A percentile compares a stretch with the other conserved stretches of the same genome.
Evolutionary conservation across 768 basidiomycete species (phyloP).

Genomic region (Amanita pallidorosea): DNA sequence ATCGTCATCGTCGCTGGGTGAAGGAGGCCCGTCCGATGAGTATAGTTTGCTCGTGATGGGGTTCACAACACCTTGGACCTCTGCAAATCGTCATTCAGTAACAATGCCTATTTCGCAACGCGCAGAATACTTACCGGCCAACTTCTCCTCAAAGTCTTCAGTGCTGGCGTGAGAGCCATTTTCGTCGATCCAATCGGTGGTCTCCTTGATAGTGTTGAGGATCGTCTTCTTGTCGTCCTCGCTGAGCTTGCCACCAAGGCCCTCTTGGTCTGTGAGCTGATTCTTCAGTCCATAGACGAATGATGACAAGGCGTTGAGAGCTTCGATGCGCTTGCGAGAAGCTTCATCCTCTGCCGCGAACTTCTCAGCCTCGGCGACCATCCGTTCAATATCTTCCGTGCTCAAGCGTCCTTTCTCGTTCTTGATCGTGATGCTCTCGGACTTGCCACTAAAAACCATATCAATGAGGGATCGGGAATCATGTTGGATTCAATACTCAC

Average conservation of each 20-base stretch:
- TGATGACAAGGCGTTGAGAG: slow-evolving; percentile 72
- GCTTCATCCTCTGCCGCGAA: slow-evolving; percentile 75
- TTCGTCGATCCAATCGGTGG: slow-evolving; percentile 87
- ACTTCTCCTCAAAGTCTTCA: slow-evolving; percentile 90
- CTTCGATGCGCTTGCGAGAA: slow-evolving; percentile 74
- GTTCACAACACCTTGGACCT: slow-evolving; percentile 64
- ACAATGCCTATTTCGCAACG: neutral
- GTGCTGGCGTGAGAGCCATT: slow-evolving; percentile 64
- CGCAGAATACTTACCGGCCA: slow-evolving; percentile 31
- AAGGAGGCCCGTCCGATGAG: slow-evolving; percentile 21
- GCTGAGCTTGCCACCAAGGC: slow-evolving; percentile 80
- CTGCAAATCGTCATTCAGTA: slow-evolving; percentile 14
- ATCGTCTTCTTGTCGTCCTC: slow-evolving; percentile 82
- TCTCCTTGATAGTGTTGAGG: slow-evolving; percentile 73
- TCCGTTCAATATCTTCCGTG: slow-evolving; percentile 89
- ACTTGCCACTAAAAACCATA: slow-evolving; percentile 52
- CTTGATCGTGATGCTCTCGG: slow-evolving; percentile 84
- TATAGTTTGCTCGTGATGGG: slow-evolving; percentile 86
- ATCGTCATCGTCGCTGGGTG: slow-evolving; percentile 26
- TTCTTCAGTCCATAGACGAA: slow-evolving; percentile 83
- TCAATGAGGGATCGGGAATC: neutral
- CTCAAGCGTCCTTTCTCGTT: slow-evolving; percentile 92
- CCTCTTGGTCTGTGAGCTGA: slow-evolving; percentile 79
- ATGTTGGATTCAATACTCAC: slow-evolving; percentile 26
- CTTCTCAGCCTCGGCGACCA: slow-evolving; percentile 91